These are phyloP conservation scores for Ganoderma multipileum DNA, from an alignment of 1,284 basidiomycete genomes.

Conservation along the genomic window DNA sequence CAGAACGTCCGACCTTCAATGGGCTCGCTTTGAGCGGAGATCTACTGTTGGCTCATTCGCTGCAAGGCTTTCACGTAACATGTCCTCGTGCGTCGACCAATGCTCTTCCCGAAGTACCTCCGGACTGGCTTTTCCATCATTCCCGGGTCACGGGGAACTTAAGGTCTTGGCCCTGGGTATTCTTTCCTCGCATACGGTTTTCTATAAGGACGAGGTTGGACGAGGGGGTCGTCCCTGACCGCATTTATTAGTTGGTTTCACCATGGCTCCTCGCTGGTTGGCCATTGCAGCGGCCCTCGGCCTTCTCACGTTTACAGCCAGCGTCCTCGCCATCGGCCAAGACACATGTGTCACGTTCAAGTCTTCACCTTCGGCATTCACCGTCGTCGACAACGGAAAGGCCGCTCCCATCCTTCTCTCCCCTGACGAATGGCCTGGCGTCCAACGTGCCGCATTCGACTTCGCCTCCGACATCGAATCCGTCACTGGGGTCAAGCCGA, in stretches of 20 bases:
- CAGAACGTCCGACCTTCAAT: constrained; percentile 3
- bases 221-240: neutral
- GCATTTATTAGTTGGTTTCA: neutral
- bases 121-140: constrained; percentile 3
- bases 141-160: constrained; percentile 13
- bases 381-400: constrained; percentile 51
- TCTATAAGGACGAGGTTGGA: neutral
- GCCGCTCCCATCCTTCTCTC: constrained; percentile 60
- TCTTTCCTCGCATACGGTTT: neutral
- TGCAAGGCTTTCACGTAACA: constrained; percentile 14
- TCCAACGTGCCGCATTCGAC: constrained; percentile 66
- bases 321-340: constrained; percentile 43
- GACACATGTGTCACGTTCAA: constrained; percentile 42
- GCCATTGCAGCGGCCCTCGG: constrained; percentile 10
- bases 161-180: neutral
- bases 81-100: constrained; percentile 8
- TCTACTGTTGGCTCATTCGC: constrained; percentile 1
- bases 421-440: constrained; percentile 66
- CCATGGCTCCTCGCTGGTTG: constrained; percentile 6
- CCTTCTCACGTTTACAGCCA: constrained; percentile 9
- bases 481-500: constrained; percentile 61
- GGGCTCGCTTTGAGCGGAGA: neutral
- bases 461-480: constrained; percentile 67
- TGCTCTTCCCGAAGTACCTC: constrained; percentile 15
- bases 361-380: constrained; percentile 41